Conservation (phyloP, 2,329 filamentous ascomycete species). For the Aspergillus hiratsukae region DNA sequence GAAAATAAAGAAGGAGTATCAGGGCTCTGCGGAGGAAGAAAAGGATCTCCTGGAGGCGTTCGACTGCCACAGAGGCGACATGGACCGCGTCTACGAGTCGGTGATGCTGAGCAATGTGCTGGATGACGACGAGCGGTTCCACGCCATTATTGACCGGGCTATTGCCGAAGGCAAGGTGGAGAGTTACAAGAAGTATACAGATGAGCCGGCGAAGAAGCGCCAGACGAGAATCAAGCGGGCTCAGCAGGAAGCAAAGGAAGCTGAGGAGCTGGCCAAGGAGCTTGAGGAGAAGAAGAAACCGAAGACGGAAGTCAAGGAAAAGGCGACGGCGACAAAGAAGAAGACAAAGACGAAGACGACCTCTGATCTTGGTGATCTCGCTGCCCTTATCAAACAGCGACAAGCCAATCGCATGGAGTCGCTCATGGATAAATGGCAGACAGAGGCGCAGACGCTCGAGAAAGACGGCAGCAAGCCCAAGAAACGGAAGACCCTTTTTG, state of each 20-base stretch:
- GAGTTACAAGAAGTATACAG: conserved; percentile 63
- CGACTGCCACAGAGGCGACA: conserved; percentile 65
- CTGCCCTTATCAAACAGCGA: conserved; percentile 69
- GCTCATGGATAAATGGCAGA: conserved; percentile 70
- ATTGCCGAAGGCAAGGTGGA: conserved; percentile 67
- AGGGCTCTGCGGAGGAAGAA: conserved; percentile 79
- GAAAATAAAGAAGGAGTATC: conserved; percentile 72
- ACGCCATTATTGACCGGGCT: conserved; percentile 72
- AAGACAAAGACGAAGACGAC: conserved; percentile 4
- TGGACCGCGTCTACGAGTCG: conserved; percentile 71
- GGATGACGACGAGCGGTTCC: conserved; percentile 81
- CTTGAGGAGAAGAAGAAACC: conserved; percentile 68
- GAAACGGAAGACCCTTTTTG: conserved; percentile 39
- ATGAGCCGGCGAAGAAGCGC: conserved; percentile 65
- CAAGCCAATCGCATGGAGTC: conserved; percentile 58
- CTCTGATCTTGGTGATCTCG: conserved; percentile 44
- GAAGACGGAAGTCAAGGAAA: conserved; percentile 41
- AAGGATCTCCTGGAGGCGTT: conserved; percentile 74
- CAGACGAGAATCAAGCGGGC: conserved; percentile 58
- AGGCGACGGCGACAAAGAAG: conserved; percentile 7
- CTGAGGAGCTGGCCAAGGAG: conserved; percentile 70
- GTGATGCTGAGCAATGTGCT: conserved; percentile 84
- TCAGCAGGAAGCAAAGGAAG: conserved; percentile 65
- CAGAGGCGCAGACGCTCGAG: conserved; percentile 47
- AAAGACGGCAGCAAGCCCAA: conserved; percentile 50